phyloP scores from a whole-genome alignment of 495 filamentous ascomycete species.

The Penicillium bialowiezense region DNA sequence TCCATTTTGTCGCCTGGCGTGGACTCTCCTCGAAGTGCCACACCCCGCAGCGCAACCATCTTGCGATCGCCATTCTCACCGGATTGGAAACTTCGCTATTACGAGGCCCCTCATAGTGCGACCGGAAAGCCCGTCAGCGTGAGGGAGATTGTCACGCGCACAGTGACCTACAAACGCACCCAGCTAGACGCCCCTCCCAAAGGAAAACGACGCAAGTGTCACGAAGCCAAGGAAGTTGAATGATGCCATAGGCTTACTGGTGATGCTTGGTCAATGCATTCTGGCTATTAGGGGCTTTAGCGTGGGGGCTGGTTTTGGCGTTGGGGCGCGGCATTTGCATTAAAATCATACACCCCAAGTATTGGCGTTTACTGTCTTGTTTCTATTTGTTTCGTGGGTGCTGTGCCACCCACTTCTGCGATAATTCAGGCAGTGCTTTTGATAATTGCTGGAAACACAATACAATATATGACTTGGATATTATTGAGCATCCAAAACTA shows the following conservation, averaged over 20 bases:
- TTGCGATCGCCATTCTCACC: constrained; percentile 36
- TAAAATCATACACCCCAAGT: constrained; percentile 4
- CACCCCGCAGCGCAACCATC: constrained; percentile 9
- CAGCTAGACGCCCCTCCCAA: constrained; percentile 39
- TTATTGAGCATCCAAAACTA: neutral
- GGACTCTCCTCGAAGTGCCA: neutral
- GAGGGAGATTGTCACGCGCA: constrained; percentile 48
- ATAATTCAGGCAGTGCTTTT: constrained; percentile 1
- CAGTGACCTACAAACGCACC: constrained; percentile 46
- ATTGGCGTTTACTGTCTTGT: neutral
- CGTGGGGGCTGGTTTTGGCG: neutral
- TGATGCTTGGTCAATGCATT: neutral
- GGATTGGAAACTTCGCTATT: constrained; percentile 40
- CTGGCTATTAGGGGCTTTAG: neutral
- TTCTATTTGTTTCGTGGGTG: neutral
- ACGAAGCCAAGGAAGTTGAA: constrained; percentile 4
- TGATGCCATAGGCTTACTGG: neutral
- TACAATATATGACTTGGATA: neutral
- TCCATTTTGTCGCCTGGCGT: neutral
- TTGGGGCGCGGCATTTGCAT: neutral
- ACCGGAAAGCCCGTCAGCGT: constrained; percentile 38
- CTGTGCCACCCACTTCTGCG: neutral
- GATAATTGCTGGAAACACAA: neutral
- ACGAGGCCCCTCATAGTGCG: constrained; percentile 32
- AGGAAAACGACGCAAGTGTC: constrained; percentile 38